Base-by-base conservation (phyloP, 805 yeast species). In the Monosporozyma aquatica region DNA sequence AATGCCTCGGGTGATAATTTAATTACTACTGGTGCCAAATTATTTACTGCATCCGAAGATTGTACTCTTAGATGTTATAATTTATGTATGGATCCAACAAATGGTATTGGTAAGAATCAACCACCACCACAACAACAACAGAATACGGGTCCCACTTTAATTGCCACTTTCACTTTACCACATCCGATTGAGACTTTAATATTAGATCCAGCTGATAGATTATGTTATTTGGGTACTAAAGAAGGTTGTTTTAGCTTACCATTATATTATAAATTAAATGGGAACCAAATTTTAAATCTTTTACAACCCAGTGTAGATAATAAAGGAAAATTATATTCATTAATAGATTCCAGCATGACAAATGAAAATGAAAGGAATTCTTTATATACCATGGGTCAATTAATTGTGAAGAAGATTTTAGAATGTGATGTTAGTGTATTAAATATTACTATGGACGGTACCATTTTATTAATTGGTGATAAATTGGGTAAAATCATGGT, bases 131-230 rank as follows among this genome's bases (percentile, higher is more conserved):
- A n/a, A n/a, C n/a, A n/a, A n/a, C n/a, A n/a, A n/a, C n/a, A n/a
- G n/a, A n/a, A n/a, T n/a, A n/a, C n/a, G 20, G 22, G 26, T 3
- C 36, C 44, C 4, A 57, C 62, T 25, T 63, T 82, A 27, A 59
- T 83, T 15, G 71, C 87, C 7, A 86, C 95, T 0, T 80, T 85
- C 55, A 80, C 87, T n/a, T 61, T 82, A 21, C 75, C 80, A 3
- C 55, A 62, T 15, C 72, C 82, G 0, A 71, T 85, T 9, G 70
- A 71, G 21, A 64, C 81, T 15, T 43, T 90, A 5, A 70, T 76
- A 0, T 64, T 75, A 5, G 97, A 90, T 59, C 87, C 94, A 1
- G 86, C 89, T 0, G 85, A 79, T 53, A 69, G 97, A 52, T 71
- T 78, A 2, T 44, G 84, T 1, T 90, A 82, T 56, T 75, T 74